A percentile compares a stretch with the other conserved stretches of the same genome.
Evolutionary conservation across 2,329 filamentous ascomycete genomes (phyloP).

Genomic region (Teratosphaeria pseudoeucalypti): DNA sequence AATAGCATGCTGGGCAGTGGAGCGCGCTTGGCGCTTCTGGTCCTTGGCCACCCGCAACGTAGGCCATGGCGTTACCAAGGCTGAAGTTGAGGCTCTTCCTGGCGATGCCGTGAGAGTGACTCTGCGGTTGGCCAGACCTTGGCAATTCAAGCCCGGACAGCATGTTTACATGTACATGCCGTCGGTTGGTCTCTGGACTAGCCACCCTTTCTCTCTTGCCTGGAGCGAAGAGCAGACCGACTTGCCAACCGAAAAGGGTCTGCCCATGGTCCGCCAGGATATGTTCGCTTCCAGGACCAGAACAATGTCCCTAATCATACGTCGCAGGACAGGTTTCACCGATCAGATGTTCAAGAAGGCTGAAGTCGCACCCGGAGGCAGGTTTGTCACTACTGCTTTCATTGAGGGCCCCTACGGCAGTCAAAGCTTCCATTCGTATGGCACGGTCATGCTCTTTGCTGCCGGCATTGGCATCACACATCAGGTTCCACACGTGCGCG

Average conservation of each 20-base stretch:
- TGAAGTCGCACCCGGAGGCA: conserved; percentile 39
- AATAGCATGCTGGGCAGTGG: conserved; percentile 56
- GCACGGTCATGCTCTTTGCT: conserved; percentile 81
- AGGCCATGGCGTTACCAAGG: conserved; percentile 54
- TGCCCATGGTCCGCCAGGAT: conserved; percentile 42
- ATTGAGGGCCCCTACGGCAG: conserved; percentile 80
- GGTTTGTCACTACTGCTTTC: conserved; percentile 57
- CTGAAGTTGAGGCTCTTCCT: conserved; percentile 63
- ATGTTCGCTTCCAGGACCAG: conserved; percentile 37
- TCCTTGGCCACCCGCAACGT: conserved; percentile 57
- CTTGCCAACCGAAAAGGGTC: conserved; percentile 32
- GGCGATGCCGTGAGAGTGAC: conserved; percentile 67
- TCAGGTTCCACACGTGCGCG: conserved; percentile 76
- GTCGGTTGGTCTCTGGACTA: conserved; percentile 59
- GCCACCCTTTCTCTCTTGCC: conserved; percentile 68
- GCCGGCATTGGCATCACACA: conserved; percentile 93
- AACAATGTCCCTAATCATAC: conserved; percentile 71
- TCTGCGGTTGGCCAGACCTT: conserved; percentile 64
- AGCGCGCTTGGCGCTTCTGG: conserved; percentile 50
- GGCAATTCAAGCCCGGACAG: conserved; percentile 64
- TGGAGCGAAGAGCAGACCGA: conserved; percentile 57
- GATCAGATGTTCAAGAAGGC: conserved; percentile 67
- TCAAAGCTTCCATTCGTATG: conserved; percentile 82
- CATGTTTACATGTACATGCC: conserved; percentile 75
- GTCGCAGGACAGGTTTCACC: conserved; percentile 81